These are phyloP conservation scores for Carex kokanica DNA, from an alignment of 176 grass and related monocot species.

Conservation along the genomic window DNA sequence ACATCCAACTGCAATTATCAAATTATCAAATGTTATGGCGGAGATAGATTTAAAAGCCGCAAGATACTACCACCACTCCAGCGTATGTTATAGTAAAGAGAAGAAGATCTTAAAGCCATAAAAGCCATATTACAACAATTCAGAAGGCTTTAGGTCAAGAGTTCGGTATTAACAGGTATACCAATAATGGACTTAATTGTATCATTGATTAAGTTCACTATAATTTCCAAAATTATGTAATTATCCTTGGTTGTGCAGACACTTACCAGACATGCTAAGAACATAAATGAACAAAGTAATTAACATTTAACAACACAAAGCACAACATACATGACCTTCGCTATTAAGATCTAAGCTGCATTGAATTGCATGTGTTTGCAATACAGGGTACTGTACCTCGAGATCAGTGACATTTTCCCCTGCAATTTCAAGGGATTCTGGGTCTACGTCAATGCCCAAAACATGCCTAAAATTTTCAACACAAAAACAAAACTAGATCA, in stretches of 20 bases:
- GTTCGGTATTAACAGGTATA: background rate
- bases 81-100: background rate
- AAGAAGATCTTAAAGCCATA: background rate
- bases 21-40: constrained; percentile 30
- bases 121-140: background rate
- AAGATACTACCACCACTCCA: background rate
- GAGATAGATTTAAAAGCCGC: background rate
- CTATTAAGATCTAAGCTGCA: background rate
- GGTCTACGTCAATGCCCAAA: constrained; percentile 73
- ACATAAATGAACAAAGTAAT: background rate
- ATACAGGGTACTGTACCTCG: constrained; percentile 39
- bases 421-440: constrained; percentile 74
- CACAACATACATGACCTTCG: background rate
- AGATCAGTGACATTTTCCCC: constrained; percentile 67
- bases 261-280: background rate
- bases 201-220: background rate
- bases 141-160: background rate
- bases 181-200: background rate
- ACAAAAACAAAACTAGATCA: background rate
- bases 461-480: constrained; percentile 54
- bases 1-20: constrained; percentile 83
- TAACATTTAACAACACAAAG: background rate
- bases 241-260: background rate
- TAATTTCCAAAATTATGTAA: background rate
- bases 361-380: constrained; percentile 4